Base-by-base conservation (phyloP, 2,329 filamentous ascomycete species). In the Cordyceps militaris region DNA sequence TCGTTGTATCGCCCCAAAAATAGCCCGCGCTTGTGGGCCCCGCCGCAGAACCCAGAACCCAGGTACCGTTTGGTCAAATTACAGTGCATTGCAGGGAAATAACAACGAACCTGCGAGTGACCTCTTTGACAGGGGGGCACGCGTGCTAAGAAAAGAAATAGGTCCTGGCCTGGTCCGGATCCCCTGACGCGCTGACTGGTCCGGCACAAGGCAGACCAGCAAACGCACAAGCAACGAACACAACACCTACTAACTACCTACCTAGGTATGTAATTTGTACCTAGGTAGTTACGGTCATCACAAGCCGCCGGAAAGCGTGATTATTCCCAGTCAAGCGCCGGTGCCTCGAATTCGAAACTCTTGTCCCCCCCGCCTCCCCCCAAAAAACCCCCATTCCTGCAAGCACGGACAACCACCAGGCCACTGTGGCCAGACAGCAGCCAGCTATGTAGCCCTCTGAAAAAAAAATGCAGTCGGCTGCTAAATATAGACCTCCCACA, bases 21-120 rank as follows among this genome's bases (percentile, higher is more conserved):
- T 55, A 43, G 40, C 40, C 19, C 36, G 46, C 10, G 19, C 38
- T 24, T 28, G 52, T 55, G 52, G 52, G 52, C 42, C 50, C 16
- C 34, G 19, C 24, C 5, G 40, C 21, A 23, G 40, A 21, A 16
- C 36, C 36, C 6, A 11, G 30, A 24, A n/a, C 6, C 28, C 42
- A 55, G 44, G 53, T 56, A 56, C 53, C 43, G 53, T 56, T 56
- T 34, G 53, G 43, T 49, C 43, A 42, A 56, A 56, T 56, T 56
- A 56, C 32, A 56, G 53, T 28, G 53, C 53, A 56, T 49, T 47
- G 21, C 53, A 49, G 43, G 42, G 42, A 19, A 36, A 56, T 24
- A 43, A 54, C 14, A 54, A 32, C n/a, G 40, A 28, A 50, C 34
- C 10, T 50, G 26, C 44, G 11, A 13, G 34, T 24, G 13, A 13